These are phyloP conservation scores for Solanum raphanifolium DNA, from an alignment of 257 asterid genomes.

Conservation along the genomic window DNA sequence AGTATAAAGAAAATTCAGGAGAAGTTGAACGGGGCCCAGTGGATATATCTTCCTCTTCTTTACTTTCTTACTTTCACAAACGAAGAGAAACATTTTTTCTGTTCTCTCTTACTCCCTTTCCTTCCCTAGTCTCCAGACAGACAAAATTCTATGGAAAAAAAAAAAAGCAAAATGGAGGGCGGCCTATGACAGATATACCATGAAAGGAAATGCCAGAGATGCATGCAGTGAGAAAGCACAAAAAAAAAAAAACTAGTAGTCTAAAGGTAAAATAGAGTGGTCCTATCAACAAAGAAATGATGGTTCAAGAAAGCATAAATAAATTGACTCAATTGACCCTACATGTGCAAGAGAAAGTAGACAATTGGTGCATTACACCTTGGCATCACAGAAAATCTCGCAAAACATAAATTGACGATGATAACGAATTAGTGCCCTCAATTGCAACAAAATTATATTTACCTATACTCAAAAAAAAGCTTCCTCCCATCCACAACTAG, in stretches of 20 bases:
- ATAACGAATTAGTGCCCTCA: not conserved
- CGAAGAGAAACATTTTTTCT: not conserved
- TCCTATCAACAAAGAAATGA: not conserved
- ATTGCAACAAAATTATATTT: not conserved
- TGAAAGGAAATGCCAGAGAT: not conserved
- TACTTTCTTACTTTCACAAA: not conserved
- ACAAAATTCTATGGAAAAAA: not conserved
- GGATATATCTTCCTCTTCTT: not conserved
- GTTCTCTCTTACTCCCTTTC: not conserved
- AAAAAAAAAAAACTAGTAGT: not conserved
- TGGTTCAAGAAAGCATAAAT: not conserved
- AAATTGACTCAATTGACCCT: not conserved
- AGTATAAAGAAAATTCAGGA: not conserved
- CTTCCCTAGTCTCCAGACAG: not conserved
- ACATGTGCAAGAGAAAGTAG: not conserved
- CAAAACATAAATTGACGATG: not conserved
- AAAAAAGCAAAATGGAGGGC: not conserved
- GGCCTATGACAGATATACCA: not conserved
- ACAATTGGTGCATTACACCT: not conserved
- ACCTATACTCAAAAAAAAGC: conserved; percentile 95
- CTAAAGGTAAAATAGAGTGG: not conserved
- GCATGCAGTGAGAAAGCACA: not conserved
- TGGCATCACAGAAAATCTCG: not conserved
- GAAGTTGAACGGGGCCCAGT: not conserved
- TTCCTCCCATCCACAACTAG: conserved; percentile 88